These are phyloP conservation scores for Cyphellophora attinorum DNA, from an alignment of 2,329 filamentous ascomycete species.

Conservation along the genomic window DNA sequence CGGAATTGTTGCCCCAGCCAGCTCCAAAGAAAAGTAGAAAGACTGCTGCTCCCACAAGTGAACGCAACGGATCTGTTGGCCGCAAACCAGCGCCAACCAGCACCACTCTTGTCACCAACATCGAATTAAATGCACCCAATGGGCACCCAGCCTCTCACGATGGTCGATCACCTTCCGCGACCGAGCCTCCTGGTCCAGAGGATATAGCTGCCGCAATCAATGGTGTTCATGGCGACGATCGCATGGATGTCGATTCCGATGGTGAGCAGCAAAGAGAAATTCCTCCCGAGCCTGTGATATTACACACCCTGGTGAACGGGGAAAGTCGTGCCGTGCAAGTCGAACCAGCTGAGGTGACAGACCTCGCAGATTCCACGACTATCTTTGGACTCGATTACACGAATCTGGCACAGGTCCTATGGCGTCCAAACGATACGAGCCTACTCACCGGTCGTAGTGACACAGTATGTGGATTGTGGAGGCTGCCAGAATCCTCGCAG, in stretches of 20 bases:
- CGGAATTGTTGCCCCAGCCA: slow-evolving; percentile 20
- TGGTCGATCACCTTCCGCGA: slow-evolving; percentile 15
- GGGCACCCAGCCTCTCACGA: slow-evolving; percentile 13
- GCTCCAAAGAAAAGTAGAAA: slow-evolving; percentile 23
- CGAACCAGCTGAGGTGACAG: slow-evolving; percentile 35
- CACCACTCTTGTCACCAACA: slow-evolving; percentile 23
- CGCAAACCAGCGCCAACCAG: slow-evolving; percentile 18
- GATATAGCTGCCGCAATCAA: slow-evolving; percentile 22
- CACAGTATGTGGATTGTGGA: slow-evolving; percentile 36
- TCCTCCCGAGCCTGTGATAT: slow-evolving; percentile 20
- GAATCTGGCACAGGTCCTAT: slow-evolving; percentile 32
- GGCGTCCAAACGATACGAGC: slow-evolving; percentile 35
- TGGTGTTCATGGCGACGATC: slow-evolving; percentile 16
- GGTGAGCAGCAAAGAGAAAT: slow-evolving; percentile 20
- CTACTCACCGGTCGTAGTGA: slow-evolving; percentile 33
- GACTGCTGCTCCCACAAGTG: slow-evolving; percentile 13
- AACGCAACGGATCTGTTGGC: slow-evolving; percentile 23
- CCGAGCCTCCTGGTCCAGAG: slow-evolving; percentile 31
- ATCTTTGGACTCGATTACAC: slow-evolving; percentile 26
- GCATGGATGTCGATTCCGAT: slow-evolving; percentile 34
- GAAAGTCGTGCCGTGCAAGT: slow-evolving; percentile 38
- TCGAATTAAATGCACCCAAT: slow-evolving; percentile 16
- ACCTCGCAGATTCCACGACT: slow-evolving; percentile 34
- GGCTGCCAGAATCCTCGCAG: slow-evolving; percentile 20
- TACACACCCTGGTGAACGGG: slow-evolving; percentile 33